A percentile compares a stretch with the other conserved stretches of the same genome.
Conservation (phyloP, 2,329 filamentous ascomycete genomes). For the Kalmusia sp. region DNA sequence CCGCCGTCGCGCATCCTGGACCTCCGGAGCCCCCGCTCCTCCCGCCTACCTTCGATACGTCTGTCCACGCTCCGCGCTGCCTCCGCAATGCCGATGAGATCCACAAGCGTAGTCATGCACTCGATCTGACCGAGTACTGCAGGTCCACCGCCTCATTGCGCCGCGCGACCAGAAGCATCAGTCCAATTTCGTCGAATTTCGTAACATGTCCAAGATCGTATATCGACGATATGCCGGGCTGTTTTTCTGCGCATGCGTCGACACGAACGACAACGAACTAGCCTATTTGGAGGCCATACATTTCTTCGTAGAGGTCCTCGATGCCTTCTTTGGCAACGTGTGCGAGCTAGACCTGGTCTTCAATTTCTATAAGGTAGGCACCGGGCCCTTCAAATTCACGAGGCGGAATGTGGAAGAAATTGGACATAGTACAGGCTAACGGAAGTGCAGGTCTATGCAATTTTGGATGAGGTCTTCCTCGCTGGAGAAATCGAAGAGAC, state of each 20-base stretch:
- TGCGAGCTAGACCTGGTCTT: conserved; percentile 92
- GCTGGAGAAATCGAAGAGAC: conserved; percentile 99
- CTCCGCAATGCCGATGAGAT: background rate
- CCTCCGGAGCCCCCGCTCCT: background rate
- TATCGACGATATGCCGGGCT: conserved; percentile 97
- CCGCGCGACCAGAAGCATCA: conserved; percentile 99
- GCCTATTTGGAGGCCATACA: conserved; percentile 97
- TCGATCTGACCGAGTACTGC: conserved; percentile 6
- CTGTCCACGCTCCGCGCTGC: background rate
- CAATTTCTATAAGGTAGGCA: conserved; percentile 71
- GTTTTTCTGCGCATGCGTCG: conserved; percentile 99
- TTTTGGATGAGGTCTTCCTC: conserved; percentile 96
- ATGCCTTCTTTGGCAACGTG: conserved; percentile 98
- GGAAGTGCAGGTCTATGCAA: conserved; percentile 80
- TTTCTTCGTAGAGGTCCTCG: conserved; percentile 98
- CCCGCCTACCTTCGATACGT: background rate
- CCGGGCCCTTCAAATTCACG: background rate
- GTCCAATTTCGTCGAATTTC: conserved; percentile 97
- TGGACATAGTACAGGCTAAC: conserved; percentile 21
- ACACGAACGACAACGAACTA: conserved; percentile 98
- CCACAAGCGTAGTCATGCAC: conserved; percentile 10
- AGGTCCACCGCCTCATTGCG: conserved; percentile 96
- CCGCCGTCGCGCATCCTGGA: conserved; percentile 7
- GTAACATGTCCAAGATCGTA: conserved; percentile 88
- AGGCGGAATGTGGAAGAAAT: background rate